Base-by-base conservation (phyloP, 2,329 filamentous ascomycete species). In the Fusarium sp. region DNA sequence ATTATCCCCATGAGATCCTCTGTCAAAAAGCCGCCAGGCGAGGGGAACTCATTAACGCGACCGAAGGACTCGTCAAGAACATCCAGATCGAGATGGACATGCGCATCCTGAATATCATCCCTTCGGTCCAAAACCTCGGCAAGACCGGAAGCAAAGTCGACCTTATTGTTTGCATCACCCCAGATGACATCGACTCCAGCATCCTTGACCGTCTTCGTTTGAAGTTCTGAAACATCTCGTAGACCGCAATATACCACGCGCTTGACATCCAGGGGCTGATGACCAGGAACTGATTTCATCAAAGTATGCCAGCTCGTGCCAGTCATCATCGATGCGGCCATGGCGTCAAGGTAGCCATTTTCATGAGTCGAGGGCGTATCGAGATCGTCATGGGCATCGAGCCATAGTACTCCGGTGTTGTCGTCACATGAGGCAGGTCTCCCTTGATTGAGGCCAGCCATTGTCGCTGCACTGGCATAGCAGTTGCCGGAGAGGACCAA, bases 381-480 rank as follows among this genome's bases (percentile, higher is more conserved):
- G 3, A 40, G 48, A 13, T 51, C 48, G 7, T 51, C 48, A 14
- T 51, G 48, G 15, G 48, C 34, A 17, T 51, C 48, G 17, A 51
- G 34, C 48, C 48, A 51, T 3, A 39, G 24, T 7, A 24, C 34
- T 31, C 33, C 48, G 7, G 34, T 13, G n/a, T 6, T 20, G 11
- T 3, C 22, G 20, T 31, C 13, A 31, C 3, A 11, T 13, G 28
- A 31, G 13, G 10, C 13, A 31, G 28, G 17, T 11, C 20, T 8
- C n/a, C 17, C 34, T 28, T 51, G 48, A 14, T 51, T 51, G 7
- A 51, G 34, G 15, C 48, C 48, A 10, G 48, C 34, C 10, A 51
- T 6, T 9, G 48, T 51, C 15, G 33, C 48, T 14, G 34, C 24
- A n/a, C 48, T 51, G 14, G 33, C 48, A 26, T 51, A 51, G 17